phyloP scores from a whole-genome alignment of 2,329 filamentous ascomycete genomes.

The Aureobasidium namibiae region DNA sequence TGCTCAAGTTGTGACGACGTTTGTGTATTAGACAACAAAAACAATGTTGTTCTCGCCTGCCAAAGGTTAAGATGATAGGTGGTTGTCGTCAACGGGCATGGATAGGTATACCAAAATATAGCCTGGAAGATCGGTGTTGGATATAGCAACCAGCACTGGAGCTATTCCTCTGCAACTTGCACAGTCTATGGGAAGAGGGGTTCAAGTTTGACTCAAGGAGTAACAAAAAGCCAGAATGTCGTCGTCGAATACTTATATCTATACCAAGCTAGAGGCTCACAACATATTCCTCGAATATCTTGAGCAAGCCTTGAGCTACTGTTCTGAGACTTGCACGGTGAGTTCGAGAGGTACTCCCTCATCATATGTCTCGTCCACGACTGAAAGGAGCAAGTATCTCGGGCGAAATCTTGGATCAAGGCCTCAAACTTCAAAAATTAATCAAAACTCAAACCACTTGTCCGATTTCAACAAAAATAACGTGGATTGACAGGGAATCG shows the following conservation, averaged over 20 bases:
- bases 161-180: not conserved
- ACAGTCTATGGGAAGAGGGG: not conserved
- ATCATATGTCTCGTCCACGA: not conserved
- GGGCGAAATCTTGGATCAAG: not conserved
- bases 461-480: not conserved
- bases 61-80: not conserved
- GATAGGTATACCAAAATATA: not conserved
- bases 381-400: too few relatives aligned
- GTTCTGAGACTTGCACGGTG: too few relatives aligned
- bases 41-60: too few relatives aligned
- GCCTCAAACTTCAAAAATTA: not conserved
- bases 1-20: too few relatives aligned
- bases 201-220: too few relatives aligned
- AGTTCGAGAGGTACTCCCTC: too few relatives aligned
- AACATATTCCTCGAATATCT: too few relatives aligned
- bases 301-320: too few relatives aligned
- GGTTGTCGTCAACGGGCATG: not conserved
- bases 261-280: too few relatives aligned
- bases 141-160: not conserved
- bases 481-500: conserved; percentile 2
- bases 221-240: too few relatives aligned
- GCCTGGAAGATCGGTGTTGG: not conserved
- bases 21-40: too few relatives aligned
- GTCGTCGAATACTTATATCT: too few relatives aligned
- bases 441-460: not conserved